Evolutionary conservation across 2,329 filamentous ascomycete species (phyloP), one percentile per base, ranked within the genome.

Genomic region (Cytospora leucostoma): DNA sequence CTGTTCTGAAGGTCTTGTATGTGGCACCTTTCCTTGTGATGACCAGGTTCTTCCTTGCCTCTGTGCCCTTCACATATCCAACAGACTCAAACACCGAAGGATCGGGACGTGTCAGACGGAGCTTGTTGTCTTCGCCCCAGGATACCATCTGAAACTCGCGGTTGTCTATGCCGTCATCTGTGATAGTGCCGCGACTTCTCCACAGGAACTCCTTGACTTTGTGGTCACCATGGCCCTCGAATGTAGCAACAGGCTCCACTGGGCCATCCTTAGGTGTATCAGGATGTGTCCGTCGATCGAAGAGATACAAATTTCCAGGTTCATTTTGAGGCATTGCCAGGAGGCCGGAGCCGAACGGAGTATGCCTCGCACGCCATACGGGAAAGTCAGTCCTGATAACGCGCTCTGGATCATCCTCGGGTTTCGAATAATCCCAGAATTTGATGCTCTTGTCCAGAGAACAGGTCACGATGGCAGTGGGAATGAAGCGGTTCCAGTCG

Each of bases 131-230:
- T 56, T 91, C 88, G 33, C 93, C 93, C 93, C 93, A 97, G 0
- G 93, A 93, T 0, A 97, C 91, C 19, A 97, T 81, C 74, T 97
- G 93, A 67, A 97, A 97, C 59, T 97, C 93, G 69, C 94, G 86
- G 66, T 93, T 81, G 70, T 97, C 93, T 53, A 89, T 77, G n/a
- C 84, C 83, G 60, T 92, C 85, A 17, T 86, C 83, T 19, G 84
- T 83, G 21, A 88, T 81, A 17, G 77, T 77, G 44, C 93, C 93
- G 61, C 93, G 86, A 55, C 86, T 85, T 73, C 93, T 85, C 93
- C 93, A 97, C 12, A 97, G 78, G 66, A 97, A 97, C 70, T 97
- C 93, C 71, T 95, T 96, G 35, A 92, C 92, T 71, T 93, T 88
- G 69, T 86, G 80, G 55, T 81, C 82, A 21, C 83, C 83, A 68